phyloP scores from a whole-genome alignment of 2,329 filamentous ascomycete genomes.

The Fusarium sororula region DNA sequence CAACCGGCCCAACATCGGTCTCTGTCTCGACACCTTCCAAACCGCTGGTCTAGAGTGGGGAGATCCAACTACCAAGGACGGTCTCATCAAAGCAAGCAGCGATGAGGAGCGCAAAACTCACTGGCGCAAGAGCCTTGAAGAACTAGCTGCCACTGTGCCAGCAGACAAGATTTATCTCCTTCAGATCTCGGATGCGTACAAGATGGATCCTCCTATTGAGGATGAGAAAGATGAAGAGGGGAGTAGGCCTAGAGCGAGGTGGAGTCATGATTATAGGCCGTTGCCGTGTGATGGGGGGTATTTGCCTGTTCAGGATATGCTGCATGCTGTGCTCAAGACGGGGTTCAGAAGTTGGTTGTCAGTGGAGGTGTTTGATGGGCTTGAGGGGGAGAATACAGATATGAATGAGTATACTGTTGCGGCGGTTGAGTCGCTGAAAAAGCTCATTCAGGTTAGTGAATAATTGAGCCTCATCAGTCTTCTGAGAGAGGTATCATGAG shows the following conservation, averaged over 20 bases:
- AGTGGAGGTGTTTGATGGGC: conserved; percentile 73
- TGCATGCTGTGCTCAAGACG: conserved; percentile 71
- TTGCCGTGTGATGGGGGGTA: conserved; percentile 77
- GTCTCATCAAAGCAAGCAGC: conserved; percentile 59
- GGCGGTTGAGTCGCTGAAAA: conserved; percentile 21
- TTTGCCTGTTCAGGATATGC: conserved; percentile 71
- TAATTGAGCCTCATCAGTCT: accelerated
- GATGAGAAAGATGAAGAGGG: conserved; percentile 58
- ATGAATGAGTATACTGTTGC: conserved; percentile 11
- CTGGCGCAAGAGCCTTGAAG: conserved; percentile 64
- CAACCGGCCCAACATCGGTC: conserved; percentile 71
- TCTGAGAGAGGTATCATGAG: accelerated
- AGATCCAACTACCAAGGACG: conserved; percentile 72
- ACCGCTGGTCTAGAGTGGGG: conserved; percentile 77
- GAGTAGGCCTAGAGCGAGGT: conserved; percentile 68
- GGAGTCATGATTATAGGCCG: conserved; percentile 77
- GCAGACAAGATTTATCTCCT: conserved; percentile 77
- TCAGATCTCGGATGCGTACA: conserved; percentile 80
- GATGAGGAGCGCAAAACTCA: conserved; percentile 57
- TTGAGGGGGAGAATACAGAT: conserved; percentile 4
- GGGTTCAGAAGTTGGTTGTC: conserved; percentile 74
- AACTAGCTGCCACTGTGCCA: conserved; percentile 66
- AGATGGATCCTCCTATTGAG: conserved; percentile 63
- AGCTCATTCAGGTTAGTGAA: not conserved
- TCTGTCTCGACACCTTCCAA: conserved; percentile 84